phyloP scores from a whole-genome alignment of 352 stramenopile genomes.

The Phytophthora kernoviae region DNA sequence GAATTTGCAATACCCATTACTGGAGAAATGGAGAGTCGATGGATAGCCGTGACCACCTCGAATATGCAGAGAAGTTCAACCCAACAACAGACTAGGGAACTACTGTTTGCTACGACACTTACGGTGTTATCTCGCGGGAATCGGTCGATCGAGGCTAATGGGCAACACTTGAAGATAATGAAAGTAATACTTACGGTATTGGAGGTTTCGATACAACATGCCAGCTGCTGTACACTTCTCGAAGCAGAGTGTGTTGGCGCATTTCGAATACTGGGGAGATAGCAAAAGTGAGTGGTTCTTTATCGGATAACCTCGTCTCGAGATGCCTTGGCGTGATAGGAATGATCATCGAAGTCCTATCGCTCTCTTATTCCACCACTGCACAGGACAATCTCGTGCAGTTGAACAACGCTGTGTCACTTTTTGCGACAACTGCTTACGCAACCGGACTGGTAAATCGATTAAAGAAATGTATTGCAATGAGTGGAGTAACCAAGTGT shows the following conservation, averaged over 20 bases:
- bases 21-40: constrained; percentile 21
- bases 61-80: constrained; percentile 19
- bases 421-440: constrained; percentile 17
- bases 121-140: constrained; percentile 14
- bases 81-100: constrained; percentile 9
- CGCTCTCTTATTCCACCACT: constrained; percentile 19
- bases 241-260: constrained; percentile 17
- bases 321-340: constrained; percentile 22
- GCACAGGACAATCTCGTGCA: constrained; percentile 3
- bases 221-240: constrained; percentile 15
- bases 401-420: constrained; percentile 15
- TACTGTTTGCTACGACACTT: constrained; percentile 20
- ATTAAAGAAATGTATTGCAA: constrained; percentile 8
- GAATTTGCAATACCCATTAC: constrained; percentile 7
- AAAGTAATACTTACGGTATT: constrained; percentile 25
- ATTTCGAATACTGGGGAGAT: constrained; percentile 24
- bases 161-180: constrained; percentile 24
- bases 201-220: constrained; percentile 17
- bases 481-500: not conserved
- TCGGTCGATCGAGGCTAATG: constrained; percentile 2
- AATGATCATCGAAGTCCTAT: constrained; percentile 18
- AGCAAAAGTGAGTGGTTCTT: constrained; percentile 7
- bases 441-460: constrained; percentile 13
- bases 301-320: constrained; percentile 24
- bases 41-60: constrained; percentile 23